Conservation (phyloP, 768 basidiomycete genomes). For the Lactarius indigo region DNA sequence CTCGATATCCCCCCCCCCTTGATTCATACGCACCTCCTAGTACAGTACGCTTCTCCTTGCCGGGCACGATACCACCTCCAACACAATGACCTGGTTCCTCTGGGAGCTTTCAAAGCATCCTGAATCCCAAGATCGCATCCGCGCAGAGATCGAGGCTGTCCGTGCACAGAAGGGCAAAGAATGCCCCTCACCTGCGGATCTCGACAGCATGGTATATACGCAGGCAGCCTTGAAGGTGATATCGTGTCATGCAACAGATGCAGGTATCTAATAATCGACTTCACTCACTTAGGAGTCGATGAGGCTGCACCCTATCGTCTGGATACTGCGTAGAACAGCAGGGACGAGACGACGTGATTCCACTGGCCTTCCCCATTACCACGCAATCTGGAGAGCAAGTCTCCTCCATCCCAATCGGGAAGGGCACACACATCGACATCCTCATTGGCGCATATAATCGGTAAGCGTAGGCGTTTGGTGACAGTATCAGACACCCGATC, state of each 20-base stretch:
- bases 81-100: constrained; percentile 20
- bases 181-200: constrained; percentile 4
- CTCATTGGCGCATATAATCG: constrained; percentile 20
- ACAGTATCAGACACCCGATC: neutral
- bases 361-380: constrained; percentile 19
- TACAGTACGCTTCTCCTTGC: constrained; percentile 19
- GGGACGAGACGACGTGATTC: constrained; percentile 22
- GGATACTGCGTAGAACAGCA: constrained; percentile 10
- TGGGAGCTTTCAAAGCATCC: constrained; percentile 24
- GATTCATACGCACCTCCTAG: neutral
- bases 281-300: constrained; percentile 19
- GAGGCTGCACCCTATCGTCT: constrained; percentile 23
- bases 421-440: constrained; percentile 23
- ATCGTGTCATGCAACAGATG: neutral
- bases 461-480: neutral
- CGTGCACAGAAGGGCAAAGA: constrained; percentile 10
- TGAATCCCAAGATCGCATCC: constrained; percentile 21
- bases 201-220: constrained; percentile 21
- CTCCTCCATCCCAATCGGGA: constrained; percentile 18
- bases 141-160: constrained; percentile 17
- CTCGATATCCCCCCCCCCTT: too few species aligned
- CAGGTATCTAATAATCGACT: neutral
- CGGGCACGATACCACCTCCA: constrained; percentile 24
- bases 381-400: constrained; percentile 20
- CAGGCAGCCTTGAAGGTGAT: constrained; percentile 22